Evolutionary conservation across 2,329 filamentous ascomycete species (phyloP).

Genomic region (Triangularia setosa): DNA sequence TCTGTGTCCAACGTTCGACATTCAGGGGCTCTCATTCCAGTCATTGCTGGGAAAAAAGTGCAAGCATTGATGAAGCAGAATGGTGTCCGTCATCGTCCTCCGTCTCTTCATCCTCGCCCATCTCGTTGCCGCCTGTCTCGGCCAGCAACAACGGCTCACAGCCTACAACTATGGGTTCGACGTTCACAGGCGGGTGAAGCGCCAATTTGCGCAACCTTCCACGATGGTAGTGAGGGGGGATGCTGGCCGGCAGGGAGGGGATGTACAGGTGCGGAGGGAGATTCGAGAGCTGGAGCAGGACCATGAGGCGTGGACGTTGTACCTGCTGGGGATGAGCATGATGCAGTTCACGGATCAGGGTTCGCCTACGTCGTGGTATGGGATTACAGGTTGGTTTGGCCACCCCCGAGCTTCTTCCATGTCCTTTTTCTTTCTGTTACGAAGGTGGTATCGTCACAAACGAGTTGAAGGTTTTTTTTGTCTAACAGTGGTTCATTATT

Average conservation of each 20-base stretch:
- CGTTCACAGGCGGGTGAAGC: constrained; percentile 37
- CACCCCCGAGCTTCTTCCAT: no score
- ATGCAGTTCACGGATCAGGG: constrained; percentile 65
- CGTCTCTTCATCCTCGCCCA: constrained; percentile 11
- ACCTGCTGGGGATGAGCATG: constrained; percentile 68
- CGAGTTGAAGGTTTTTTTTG: no score
- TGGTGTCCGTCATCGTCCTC: constrained; percentile 13
- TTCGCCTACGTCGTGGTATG: constrained; percentile 67
- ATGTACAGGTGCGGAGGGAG: constrained; percentile 54
- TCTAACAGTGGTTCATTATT: not conserved
- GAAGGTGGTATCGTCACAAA: not conserved
- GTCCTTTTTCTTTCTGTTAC: not conserved
- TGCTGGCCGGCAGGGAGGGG: constrained; percentile 25
- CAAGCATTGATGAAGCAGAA: not conserved
- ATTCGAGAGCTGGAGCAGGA: constrained; percentile 63
- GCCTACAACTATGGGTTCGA: constrained; percentile 53
- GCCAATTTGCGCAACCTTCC: constrained; percentile 32
- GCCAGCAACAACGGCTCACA: constrained; percentile 15
- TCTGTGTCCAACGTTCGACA: constrained; percentile 6
- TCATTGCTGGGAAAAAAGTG: not conserved
- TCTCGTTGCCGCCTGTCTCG: constrained; percentile 11
- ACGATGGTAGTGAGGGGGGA: constrained; percentile 43
- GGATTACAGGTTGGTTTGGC: constrained; percentile 59
- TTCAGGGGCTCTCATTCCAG: not conserved
- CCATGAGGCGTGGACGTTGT: constrained; percentile 69